Conservation (phyloP, 192 early-diverging fungal species). For the Coemansia sp. region DNA sequence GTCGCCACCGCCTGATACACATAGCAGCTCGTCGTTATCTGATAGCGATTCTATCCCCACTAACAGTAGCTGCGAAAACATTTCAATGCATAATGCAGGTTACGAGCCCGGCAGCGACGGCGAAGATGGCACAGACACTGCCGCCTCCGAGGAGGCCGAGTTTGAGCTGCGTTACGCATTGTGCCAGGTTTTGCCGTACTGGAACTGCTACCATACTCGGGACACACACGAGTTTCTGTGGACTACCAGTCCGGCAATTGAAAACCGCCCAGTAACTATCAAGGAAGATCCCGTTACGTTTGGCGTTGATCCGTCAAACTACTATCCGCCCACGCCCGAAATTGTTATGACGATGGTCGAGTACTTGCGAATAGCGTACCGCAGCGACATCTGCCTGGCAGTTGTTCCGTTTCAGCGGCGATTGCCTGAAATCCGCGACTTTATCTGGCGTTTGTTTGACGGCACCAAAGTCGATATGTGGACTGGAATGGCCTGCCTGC, state of each 20-base stretch:
- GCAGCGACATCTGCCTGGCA: conserved; percentile 19
- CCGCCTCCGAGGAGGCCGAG: conserved; percentile 1
- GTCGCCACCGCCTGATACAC: not conserved
- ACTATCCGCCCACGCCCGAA: conserved; percentile 30
- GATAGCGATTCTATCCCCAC: not conserved
- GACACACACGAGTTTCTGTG: conserved; percentile 29
- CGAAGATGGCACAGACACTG: not conserved
- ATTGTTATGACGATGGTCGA: conserved; percentile 28
- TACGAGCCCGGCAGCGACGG: conserved; percentile 13
- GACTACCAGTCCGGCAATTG: conserved; percentile 4
- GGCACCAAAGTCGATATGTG: conserved; percentile 27
- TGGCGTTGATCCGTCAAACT: not conserved
- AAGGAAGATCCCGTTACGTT: not conserved
- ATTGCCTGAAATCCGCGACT: conserved; percentile 25
- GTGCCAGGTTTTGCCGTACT: conserved; percentile 32
- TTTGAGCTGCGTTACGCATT: conserved; percentile 4
- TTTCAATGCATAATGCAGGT: not conserved
- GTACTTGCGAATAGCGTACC: conserved; percentile 22
- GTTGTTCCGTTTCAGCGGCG: conserved; percentile 30
- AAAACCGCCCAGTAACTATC: conserved; percentile 2
- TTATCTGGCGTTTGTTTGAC: conserved; percentile 46
- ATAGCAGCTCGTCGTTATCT: not conserved
- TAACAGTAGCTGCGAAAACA: not conserved
- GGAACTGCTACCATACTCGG: conserved; percentile 21
- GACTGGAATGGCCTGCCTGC: conserved; percentile 32